These are phyloP conservation scores for Aureobasidium sp. DNA, from an alignment of 2,329 filamentous ascomycete genomes.

Conservation along the genomic window DNA sequence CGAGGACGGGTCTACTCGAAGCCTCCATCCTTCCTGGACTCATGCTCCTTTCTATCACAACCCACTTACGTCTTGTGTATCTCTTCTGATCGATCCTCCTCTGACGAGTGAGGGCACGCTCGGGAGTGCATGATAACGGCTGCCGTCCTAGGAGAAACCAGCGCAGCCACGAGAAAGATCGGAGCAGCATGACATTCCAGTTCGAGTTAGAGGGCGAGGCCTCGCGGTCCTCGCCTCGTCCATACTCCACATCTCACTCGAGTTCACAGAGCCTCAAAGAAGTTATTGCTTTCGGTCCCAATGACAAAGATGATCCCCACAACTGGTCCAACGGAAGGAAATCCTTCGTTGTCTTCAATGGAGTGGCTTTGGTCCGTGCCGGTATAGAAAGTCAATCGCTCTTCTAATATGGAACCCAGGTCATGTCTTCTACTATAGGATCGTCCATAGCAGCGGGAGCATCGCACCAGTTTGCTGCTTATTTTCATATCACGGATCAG, in stretches of 20 bases:
- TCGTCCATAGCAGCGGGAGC: conserved; percentile 58
- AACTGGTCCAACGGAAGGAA: conserved; percentile 33
- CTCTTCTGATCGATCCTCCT: not conserved
- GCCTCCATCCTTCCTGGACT: not conserved
- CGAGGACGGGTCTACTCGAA: not conserved
- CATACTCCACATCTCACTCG: not conserved
- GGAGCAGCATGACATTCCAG: not conserved
- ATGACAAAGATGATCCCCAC: conserved; percentile 20
- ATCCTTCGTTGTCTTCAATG: conserved; percentile 42
- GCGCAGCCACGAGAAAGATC: not conserved
- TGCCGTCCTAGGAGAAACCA: not conserved
- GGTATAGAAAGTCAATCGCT: not conserved
- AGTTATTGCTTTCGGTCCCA: conserved; percentile 31
- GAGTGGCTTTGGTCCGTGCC: not conserved
- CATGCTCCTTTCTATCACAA: not conserved
- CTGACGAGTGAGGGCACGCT: not conserved
- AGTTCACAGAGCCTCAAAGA: conserved; percentile 15
- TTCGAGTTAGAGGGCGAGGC: not conserved
- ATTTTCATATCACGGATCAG: conserved; percentile 47
- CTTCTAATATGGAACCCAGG: conserved; percentile 42
- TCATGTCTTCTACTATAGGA: conserved; percentile 61
- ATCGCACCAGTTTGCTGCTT: conserved; percentile 46
- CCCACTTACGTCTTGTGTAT: not conserved
- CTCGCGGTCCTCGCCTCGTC: not conserved
- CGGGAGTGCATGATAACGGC: not conserved